A percentile compares a stretch with the other conserved stretches of the same genome.
These are phyloP conservation scores for Groenewaldozyma salmanticensis DNA, from an alignment of 805 yeast species.

Conservation along the genomic window DNA sequence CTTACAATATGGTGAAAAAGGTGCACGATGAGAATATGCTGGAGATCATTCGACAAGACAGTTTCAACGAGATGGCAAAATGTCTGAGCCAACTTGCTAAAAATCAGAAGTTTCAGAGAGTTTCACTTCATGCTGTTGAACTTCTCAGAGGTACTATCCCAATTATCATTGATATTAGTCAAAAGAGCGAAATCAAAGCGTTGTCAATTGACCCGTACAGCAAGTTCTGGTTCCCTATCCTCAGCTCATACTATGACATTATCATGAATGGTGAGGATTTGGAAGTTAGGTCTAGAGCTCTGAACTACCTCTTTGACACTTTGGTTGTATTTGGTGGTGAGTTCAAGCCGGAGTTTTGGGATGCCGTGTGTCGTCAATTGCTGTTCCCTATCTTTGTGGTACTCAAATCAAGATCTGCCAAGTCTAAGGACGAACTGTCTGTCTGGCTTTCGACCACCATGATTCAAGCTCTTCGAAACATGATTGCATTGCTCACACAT, in stretches of 20 bases:
- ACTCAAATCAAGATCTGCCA: slow-evolving; percentile 65
- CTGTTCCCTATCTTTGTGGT: slow-evolving; percentile 87
- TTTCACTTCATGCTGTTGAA: slow-evolving; percentile 72
- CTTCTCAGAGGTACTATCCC: slow-evolving; percentile 54
- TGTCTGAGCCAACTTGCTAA: slow-evolving; percentile 77
- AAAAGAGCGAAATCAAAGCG: background rate
- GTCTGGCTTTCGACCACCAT: slow-evolving; percentile 96
- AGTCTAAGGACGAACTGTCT: slow-evolving; percentile 67
- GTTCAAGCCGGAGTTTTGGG: slow-evolving; percentile 76
- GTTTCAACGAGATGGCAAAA: slow-evolving; percentile 51
- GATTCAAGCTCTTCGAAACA: slow-evolving; percentile 85
- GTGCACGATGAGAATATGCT: slow-evolving; percentile 54
- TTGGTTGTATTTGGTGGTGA: slow-evolving; percentile 69
- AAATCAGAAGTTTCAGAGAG: slow-evolving; percentile 71
- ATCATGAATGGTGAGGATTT: slow-evolving; percentile 90
- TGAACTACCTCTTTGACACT: slow-evolving; percentile 72
- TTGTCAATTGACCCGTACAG: slow-evolving; percentile 18
- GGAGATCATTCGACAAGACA: slow-evolving; percentile 60
- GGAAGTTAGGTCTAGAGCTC: slow-evolving; percentile 85
- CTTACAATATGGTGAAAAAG: slow-evolving; percentile 52
- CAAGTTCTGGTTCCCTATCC: slow-evolving; percentile 74
- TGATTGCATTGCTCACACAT: slow-evolving; percentile 73
- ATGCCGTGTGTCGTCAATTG: slow-evolving; percentile 60
- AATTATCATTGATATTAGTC: slow-evolving; percentile 38
- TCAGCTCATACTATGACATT: slow-evolving; percentile 75